Evolutionary conservation across 2,329 filamentous ascomycete genomes (phyloP), one percentile per base, ranked within the genome.

Genomic region (Geosmithia morbida): DNA sequence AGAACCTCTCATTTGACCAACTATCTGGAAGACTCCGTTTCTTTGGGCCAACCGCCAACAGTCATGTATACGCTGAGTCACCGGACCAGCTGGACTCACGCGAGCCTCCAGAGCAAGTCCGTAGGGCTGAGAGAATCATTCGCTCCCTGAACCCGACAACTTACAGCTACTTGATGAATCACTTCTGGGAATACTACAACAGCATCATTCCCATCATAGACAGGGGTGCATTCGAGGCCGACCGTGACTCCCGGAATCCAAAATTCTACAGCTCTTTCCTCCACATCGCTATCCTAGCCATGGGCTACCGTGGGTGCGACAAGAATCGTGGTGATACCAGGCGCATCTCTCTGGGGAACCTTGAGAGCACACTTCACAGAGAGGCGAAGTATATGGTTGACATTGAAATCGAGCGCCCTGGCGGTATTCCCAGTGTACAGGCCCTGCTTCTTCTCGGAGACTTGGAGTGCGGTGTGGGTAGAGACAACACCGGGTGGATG

Each of bases 351-450:
- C 48, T 74, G 1, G 67, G 65, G 3, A 64, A 62, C 37, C 63
- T 68, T 51, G 71, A 76, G 55, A 75, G 71, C 52, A 71, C 68
- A 0, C 58, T 77, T 18, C 72, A 76, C 49, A 57, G 69, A 29
- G 73, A 75, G 55, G 70, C 72, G 45, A 75, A 74, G 54, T 66
- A 69, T 44, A 71, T 76, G 70, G 58, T 75, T 18, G 70, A 75
- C 49, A 64, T 65, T 48, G 72, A 75, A 53, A 58, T 77, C 37
- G 72, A 76, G 54, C 58, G 67, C 4, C 70, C 71, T 1, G 71
- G 70, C 13, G 71, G 72, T 0, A 68, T 76, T 29, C 67, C 73
- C 4, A 70, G 67, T 19, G 70, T 76, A 1, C 71, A 74, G 47
- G 73, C 70, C 0, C 59, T 76, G 14, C 56, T 76, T 16, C 55